Evolutionary conservation across 2,329 filamentous ascomycete species (phyloP).

Genomic region (Gaeumannomyces tritici): DNA sequence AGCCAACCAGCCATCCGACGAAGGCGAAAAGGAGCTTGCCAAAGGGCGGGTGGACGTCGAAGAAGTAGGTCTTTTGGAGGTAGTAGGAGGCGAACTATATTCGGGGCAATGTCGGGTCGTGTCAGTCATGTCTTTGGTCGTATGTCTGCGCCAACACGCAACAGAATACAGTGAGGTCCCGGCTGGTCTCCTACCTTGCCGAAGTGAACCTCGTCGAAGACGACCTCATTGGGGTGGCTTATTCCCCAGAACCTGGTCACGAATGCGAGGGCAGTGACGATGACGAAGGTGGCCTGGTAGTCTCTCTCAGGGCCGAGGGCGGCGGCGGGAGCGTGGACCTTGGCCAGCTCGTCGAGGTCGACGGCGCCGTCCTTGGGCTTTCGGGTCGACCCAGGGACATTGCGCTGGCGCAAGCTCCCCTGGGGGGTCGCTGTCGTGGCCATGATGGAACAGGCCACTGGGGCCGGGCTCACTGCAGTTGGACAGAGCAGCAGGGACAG

Average conservation of each 20-base stretch:
- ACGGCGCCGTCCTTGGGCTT: constrained; percentile 35
- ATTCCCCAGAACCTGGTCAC: constrained; percentile 94
- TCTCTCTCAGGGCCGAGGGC: constrained; percentile 58
- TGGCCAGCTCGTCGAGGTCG: constrained; percentile 41
- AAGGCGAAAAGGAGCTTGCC: constrained; percentile 96
- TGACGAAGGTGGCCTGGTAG: constrained; percentile 66
- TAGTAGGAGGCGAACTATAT: constrained; percentile 68
- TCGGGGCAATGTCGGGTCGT: neutral
- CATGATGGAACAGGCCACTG: constrained; percentile 25
- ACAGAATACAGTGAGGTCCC: constrained; percentile 9
- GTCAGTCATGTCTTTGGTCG: neutral
- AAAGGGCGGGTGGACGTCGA: constrained; percentile 97
- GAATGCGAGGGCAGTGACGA: constrained; percentile 80
- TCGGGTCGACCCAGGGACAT: constrained; percentile 34
- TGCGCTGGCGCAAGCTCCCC: constrained; percentile 51
- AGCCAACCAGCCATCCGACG: constrained; percentile 95
- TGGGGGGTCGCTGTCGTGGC: constrained; percentile 40
- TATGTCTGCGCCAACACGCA: neutral
- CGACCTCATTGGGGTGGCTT: constrained; percentile 88
- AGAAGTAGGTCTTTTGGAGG: constrained; percentile 96
- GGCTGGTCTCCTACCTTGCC: constrained; percentile 65
- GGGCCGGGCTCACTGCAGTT: neutral
- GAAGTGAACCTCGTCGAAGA: constrained; percentile 99
- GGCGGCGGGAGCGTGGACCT: constrained; percentile 10
- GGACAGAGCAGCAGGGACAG: no score